A percentile compares a stretch with the other conserved stretches of the same genome.
Conservation (phyloP, 768 basidiomycete genomes). For the Serendipita sp. region DNA sequence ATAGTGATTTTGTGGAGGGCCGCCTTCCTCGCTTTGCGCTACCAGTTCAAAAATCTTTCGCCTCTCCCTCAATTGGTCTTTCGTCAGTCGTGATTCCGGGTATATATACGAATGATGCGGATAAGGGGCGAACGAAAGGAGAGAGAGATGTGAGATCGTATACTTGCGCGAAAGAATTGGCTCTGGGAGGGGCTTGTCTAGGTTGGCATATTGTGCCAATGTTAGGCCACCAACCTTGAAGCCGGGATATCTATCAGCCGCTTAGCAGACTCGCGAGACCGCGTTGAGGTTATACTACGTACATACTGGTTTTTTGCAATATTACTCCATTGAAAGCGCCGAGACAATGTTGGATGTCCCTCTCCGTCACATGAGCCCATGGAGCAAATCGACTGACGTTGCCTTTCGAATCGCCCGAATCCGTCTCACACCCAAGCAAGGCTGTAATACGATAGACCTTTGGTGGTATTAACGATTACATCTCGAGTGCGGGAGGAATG, state of each 20-base stretch:
- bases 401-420: conserved; percentile 86
- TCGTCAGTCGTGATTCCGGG: conserved; percentile 55
- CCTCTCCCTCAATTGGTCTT: conserved; percentile 54
- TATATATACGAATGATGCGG: conserved; percentile 57
- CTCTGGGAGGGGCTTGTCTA: conserved; percentile 78
- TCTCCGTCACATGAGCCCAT: conserved; percentile 71
- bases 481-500: background rate
- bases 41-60: conserved; percentile 38
- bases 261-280: no score
- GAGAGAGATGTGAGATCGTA: conserved; percentile 62
- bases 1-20: background rate
- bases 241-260: conserved; percentile 66
- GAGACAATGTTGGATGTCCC: conserved; percentile 52
- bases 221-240: conserved; percentile 97
- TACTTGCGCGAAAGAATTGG: conserved; percentile 80
- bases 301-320: conserved; percentile 86
- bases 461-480: background rate
- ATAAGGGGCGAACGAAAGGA: conserved; percentile 62
- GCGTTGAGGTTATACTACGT: conserved; percentile 9
- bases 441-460: conserved; percentile 92
- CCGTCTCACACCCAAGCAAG: conserved; percentile 85
- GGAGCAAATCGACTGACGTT: conserved; percentile 60
- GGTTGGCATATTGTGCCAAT: conserved; percentile 86
- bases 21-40: background rate
- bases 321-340: conserved; percentile 73